Evolutionary conservation across 768 basidiomycete genomes (phyloP), one percentile per base, ranked within the genome.

Genomic region (Macrocybe gigantea): DNA sequence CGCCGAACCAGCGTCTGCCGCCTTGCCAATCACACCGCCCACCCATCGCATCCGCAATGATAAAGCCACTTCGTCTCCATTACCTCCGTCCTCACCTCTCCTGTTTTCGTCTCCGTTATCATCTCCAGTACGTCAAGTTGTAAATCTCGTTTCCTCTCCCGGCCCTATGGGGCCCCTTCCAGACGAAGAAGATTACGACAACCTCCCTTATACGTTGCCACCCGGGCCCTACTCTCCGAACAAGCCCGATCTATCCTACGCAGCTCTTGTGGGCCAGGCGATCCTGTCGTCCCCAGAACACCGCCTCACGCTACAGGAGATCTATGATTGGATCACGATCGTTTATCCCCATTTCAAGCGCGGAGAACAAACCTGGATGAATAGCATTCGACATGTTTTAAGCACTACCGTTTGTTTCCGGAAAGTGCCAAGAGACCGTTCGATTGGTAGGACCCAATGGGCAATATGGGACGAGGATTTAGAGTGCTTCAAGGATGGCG

Each of bases 311-410:
- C 74, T 98, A 22, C 89, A 94, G 62, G 93, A 98, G 63, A 96
- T 99, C 53, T 98, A 98, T 60, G 85, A 90, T 61, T 99, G 82
- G 79, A 94, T 99, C 58, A 91, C 90, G 40, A 88, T 87, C 37
- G 89, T 90, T 7, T 94, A 93, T 66, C 94, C 96, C 6, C 83
- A 85, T 61, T 99, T 91, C 70, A 91, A 92, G 65, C 85, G 88
- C 49, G 86, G 87, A 14, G 93, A 97, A 58, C 80, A 86, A 3
- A 95, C 93, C 5, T 98, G 95, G 95, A 93, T 94, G 82, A 96
- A 96, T 65, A 94, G 92, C 47, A 92, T 98, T 50, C 80, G 95
- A n/a, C 94, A 98, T 65, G 93, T 94, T 41, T 76, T 98, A 22
- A 93, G 89, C 53, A 91, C 93, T 3, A 95, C 94, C 38, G 80